Evolutionary conservation across 768 basidiomycete genomes (phyloP), one percentile per base, ranked within the genome.

Genomic region (Podaxis sp.): DNA sequence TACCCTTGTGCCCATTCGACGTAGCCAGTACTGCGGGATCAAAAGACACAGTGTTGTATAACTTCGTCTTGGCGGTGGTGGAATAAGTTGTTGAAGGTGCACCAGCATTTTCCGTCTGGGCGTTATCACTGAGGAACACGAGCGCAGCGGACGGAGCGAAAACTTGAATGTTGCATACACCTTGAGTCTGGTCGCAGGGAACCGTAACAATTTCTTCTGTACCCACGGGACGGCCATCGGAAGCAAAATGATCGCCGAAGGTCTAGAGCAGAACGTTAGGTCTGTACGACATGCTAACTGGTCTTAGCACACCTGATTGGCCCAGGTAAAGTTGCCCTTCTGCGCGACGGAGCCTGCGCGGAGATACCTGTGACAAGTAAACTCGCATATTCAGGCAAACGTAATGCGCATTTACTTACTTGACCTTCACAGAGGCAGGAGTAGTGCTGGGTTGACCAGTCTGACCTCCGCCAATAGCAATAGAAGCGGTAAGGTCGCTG

Each of bases 141-240:
- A 93, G 76, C 0, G 86, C 89, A 37, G 83, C 83, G 28, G 80
- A 81, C 0, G 91, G 90, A 0, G 89, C 88, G 14, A 82, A 81
- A 25, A 91, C 86, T n/a, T 72, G 73, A 60, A 91, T 77, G 21
- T 73, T 68, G 72, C 90, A 92, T 2, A 77, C 74, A 62, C 79
- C 76, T 36, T 73, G 72, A 10, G 69, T 70, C 53, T 76, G 74
- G 65, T 86, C 77, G 65, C 91, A 94, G 6, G 71, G 59, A 32
- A 90, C 75, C 0, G 80, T 86, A 46, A 80, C 73, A 5, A 89
- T 77, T 53, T 76, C 66, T 55, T 80, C 71, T 0, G 71, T 65
- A 42, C 88, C 88, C 47, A 75, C 69, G 0, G 84, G 79, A 27
- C 85, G 78, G 0, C 90, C 90, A 63, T 93, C 90, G 0, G 85